Conservation (phyloP, 345 rosid genomes). For the Eutrema japonicum region DNA sequence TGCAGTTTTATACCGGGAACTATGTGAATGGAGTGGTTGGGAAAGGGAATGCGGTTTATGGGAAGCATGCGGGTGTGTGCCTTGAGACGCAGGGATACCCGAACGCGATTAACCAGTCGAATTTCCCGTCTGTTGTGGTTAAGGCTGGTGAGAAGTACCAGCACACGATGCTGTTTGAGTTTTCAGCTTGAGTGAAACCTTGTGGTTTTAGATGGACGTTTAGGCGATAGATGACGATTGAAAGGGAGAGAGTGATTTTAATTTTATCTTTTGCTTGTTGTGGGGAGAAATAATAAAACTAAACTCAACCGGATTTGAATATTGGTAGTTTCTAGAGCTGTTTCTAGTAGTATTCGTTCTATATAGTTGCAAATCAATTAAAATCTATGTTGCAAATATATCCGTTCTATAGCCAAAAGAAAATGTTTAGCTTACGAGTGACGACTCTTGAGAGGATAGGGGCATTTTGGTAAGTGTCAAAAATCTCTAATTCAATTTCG, state of each 20-base stretch:
- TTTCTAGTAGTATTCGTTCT: too few relatives aligned
- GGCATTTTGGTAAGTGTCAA: background rate
- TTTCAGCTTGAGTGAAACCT: constrained; percentile 56
- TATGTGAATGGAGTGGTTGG: constrained; percentile 78
- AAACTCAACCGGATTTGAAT: too few relatives aligned
- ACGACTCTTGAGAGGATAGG: background rate
- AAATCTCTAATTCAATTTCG: background rate
- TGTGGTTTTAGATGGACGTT: constrained; percentile 7
- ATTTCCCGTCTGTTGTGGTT: constrained; percentile 79
- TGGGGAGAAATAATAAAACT: too few relatives aligned
- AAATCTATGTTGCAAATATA: too few relatives aligned
- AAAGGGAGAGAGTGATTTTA: background rate
- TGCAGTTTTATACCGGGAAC: constrained; percentile 90
- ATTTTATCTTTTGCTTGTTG: background rate
- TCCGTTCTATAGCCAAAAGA: too few relatives aligned
- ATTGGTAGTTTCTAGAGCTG: too few relatives aligned
- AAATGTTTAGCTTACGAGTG: too few relatives aligned
- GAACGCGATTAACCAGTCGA: constrained; percentile 75
- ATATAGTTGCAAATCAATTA: too few relatives aligned
- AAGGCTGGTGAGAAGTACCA: constrained; percentile 78
- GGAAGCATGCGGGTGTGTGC: constrained; percentile 83
- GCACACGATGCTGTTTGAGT: constrained; percentile 83
- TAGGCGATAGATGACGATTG: constrained; percentile 8
- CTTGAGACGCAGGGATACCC: constrained; percentile 95
- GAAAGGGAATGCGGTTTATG: constrained; percentile 75